Conservation (phyloP, 345 rosid species). For the Eucalyptus paniculata region DNA sequence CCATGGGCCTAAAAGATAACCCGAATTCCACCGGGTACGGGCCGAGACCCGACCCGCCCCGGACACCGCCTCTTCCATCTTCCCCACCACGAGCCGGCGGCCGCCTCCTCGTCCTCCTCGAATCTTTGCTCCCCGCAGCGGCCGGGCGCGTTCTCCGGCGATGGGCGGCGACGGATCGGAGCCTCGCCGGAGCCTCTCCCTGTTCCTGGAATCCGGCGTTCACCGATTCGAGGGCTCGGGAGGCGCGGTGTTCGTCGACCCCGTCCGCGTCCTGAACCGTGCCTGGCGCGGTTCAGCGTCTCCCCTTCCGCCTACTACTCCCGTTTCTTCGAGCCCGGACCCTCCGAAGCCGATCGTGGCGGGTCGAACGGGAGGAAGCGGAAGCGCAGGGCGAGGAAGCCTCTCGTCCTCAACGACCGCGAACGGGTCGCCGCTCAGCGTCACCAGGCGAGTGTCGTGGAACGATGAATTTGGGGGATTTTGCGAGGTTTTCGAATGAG, state of each 20-base stretch:
- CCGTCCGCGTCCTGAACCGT: slow-evolving; percentile 57
- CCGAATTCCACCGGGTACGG: not conserved
- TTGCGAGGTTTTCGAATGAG: not conserved
- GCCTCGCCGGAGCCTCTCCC: slow-evolving; percentile 5
- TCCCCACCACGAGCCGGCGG: not conserved
- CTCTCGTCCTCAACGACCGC: slow-evolving; percentile 28
- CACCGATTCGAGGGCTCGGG: slow-evolving; percentile 22
- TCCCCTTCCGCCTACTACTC: slow-evolving; percentile 65
- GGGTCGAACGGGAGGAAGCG: slow-evolving; percentile 28
- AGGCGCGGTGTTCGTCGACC: slow-evolving; percentile 41
- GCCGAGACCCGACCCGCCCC: not conserved
- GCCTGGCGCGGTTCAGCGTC: slow-evolving; percentile 45
- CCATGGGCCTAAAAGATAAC: not conserved
- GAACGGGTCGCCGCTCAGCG: slow-evolving; percentile 57
- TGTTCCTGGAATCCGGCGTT: slow-evolving; percentile 38
- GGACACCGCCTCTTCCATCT: not conserved
- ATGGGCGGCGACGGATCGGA: not conserved
- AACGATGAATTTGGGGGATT: not conserved
- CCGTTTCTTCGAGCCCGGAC: slow-evolving; percentile 48
- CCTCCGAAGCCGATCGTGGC: not conserved
- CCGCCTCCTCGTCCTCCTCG: not conserved
- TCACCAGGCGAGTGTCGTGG: slow-evolving; percentile 35
- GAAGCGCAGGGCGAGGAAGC: slow-evolving; percentile 34
- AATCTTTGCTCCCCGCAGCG: not conserved
- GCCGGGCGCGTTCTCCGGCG: not conserved